A percentile compares a stretch with the other conserved stretches of the same genome.
These are phyloP conservation scores for Ophiostoma populinum DNA, from an alignment of 2,329 filamentous ascomycete genomes.

Conservation along the genomic window DNA sequence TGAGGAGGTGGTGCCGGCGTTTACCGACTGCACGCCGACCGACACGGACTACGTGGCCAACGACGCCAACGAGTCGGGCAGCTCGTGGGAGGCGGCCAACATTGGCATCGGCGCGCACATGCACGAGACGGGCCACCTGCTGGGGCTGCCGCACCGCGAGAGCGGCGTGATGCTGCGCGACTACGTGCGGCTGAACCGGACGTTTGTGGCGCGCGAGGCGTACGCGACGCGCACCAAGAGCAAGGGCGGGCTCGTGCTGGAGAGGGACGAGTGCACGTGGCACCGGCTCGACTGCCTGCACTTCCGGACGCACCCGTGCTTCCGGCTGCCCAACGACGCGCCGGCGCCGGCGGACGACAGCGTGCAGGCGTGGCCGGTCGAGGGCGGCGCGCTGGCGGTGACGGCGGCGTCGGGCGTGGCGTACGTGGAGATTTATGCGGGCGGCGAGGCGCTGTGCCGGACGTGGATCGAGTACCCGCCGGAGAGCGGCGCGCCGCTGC, in stretches of 20 bases:
- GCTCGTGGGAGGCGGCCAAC: conserved; percentile 89
- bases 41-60: conserved; percentile 69
- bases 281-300: conserved; percentile 77
- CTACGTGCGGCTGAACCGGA: conserved; percentile 68
- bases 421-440: conserved; percentile 66
- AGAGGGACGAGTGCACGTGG: conserved; percentile 77
- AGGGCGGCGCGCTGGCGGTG: conserved; percentile 56
- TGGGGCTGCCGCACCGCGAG: conserved; percentile 81
- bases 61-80: conserved; percentile 72
- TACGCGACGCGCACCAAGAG: conserved; percentile 77
- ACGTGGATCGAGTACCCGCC: conserved; percentile 67
- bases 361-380: conserved; percentile 73
- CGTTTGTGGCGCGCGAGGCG: conserved; percentile 65
- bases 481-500: conserved; percentile 36
- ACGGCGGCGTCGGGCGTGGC: conserved; percentile 69
- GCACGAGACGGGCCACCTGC: conserved; percentile 77
- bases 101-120: conserved; percentile 86
- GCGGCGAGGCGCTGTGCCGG: conserved; percentile 66
- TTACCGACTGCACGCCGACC: conserved; percentile 78
- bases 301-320: conserved; percentile 81
- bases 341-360: conserved; percentile 49
- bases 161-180: conserved; percentile 84
- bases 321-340: conserved; percentile 63
- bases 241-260: conserved; percentile 58
- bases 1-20: conserved; percentile 78